A percentile compares a stretch with the other conserved stretches of the same genome.
These are phyloP conservation scores for Cladobotryum protrusum DNA, from an alignment of 2,329 filamentous ascomycete species.

Conservation along the genomic window DNA sequence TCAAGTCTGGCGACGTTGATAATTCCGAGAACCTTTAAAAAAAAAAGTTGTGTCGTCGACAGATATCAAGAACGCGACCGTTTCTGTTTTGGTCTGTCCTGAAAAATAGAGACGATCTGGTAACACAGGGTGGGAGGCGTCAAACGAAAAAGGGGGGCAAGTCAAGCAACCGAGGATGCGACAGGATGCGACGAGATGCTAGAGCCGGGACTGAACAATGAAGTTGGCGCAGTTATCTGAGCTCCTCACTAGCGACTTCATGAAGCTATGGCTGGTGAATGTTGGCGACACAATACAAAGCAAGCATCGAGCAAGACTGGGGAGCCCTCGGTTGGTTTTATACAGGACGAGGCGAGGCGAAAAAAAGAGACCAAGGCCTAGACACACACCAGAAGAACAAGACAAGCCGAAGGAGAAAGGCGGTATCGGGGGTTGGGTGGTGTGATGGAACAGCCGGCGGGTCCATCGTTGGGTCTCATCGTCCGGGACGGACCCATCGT, in stretches of 20 bases:
- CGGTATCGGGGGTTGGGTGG: constrained; percentile 7
- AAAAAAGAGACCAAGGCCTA: constrained; percentile 5
- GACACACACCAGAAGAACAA: no score
- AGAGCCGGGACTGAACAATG: neutral
- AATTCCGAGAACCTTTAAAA: neutral
- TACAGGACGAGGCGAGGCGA: neutral
- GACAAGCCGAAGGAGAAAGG: constrained; percentile 3
- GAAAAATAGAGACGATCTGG: neutral
- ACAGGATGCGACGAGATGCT: neutral
- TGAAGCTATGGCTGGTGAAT: constrained; percentile 15
- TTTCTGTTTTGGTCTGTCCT: no score
- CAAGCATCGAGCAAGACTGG: neutral
- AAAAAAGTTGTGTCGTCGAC: no score
- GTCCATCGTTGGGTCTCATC: constrained; percentile 3
- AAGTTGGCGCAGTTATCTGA: constrained; percentile 3
- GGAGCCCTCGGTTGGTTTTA: neutral
- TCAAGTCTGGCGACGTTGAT: neutral
- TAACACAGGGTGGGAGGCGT: neutral
- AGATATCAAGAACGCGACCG: no score
- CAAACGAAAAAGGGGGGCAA: no score
- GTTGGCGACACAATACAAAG: no score
- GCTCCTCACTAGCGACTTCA: constrained; percentile 38
- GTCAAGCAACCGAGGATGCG: no score
- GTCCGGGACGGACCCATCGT: constrained; percentile 9
- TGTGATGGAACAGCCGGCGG: constrained; percentile 9